phyloP scores from a whole-genome alignment of 352 stramenopile genomes.

The Pythium sukuiense region DNA sequence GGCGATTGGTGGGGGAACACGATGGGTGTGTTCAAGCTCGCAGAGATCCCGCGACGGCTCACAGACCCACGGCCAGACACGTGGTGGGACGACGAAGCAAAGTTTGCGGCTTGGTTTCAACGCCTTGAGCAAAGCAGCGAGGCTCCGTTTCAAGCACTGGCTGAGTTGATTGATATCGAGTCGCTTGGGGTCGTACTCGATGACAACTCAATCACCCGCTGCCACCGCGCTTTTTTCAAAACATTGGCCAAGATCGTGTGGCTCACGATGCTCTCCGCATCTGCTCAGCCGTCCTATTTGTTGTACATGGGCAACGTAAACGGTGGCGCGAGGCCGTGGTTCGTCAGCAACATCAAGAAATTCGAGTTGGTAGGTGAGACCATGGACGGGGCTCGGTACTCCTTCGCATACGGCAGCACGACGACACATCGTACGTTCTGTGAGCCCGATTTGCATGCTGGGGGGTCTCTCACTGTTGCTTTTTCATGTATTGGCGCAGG shows the following conservation, averaged over 20 bases:
- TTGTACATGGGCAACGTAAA: conserved; percentile 41
- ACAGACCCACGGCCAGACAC: conserved; percentile 5
- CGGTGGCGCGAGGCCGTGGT: conserved; percentile 33
- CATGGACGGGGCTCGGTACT: conserved; percentile 22
- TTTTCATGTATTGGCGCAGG: conserved; percentile 14
- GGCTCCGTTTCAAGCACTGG: conserved; percentile 28
- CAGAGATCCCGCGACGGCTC: conserved; percentile 19
- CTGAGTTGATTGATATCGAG: conserved; percentile 32
- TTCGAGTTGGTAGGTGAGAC: conserved; percentile 30
- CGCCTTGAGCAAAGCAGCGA: conserved; percentile 25
- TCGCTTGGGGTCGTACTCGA: conserved; percentile 25
- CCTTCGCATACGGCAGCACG: conserved; percentile 27
- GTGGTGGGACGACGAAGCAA: conserved; percentile 39
- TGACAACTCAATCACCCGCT: conserved; percentile 32
- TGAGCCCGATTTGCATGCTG: not conserved
- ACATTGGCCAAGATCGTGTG: conserved; percentile 34
- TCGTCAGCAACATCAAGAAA: conserved; percentile 22
- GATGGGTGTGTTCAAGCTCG: conserved; percentile 35
- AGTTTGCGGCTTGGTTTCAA: conserved; percentile 35
- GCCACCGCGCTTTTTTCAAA: conserved; percentile 44
- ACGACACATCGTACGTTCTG: conserved; percentile 20
- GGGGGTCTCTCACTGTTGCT: not conserved
- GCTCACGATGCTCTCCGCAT: conserved; percentile 28
- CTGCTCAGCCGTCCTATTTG: conserved; percentile 29
- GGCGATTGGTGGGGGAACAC: conserved; percentile 36